Base-by-base conservation (phyloP, 305 asterid genomes). In the Caryopteris hybrid region DNA sequence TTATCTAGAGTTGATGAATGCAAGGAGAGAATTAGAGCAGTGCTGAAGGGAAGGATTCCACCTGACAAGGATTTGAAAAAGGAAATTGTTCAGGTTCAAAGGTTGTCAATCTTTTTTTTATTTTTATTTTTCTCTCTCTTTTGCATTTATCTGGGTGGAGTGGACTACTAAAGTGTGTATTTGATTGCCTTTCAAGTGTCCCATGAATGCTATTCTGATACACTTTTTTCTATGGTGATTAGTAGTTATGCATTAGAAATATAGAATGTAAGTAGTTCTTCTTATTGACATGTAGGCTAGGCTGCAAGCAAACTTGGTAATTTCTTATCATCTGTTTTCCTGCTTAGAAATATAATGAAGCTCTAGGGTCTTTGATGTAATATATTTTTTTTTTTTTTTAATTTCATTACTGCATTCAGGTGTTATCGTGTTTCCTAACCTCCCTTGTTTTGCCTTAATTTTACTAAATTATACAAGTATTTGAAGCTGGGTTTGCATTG, bases 21-120 rank as follows among this genome's bases (percentile, higher is more conserved):
- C 81, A 89, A 83, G 82, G 99, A 87, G 66, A 86, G 80, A 75
- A 76, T 94, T 68, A 83, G 91, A 79, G 92, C 80, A 64, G 88
- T 89, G 72, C 80, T 94, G 80, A 94, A 94, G 83, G 99, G 99
- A 78, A 94, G 96, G 83, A 76, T 88, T 74, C 99, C 99, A 31
- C 83, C 88, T 67, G 96, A 89, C 72, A 94, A 85, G 83, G 97
- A 94, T 79, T 82, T 94, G 84, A 91, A 84, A 76, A 79, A 83
- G 20, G 99, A 94, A 77, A 78, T 94, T 70, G 39, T 77, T 67
- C 84, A 86, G 82, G 96, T 79, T 66, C 96, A 85, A 78, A 91
- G 97, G 97, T 94, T 68, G 66, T 66, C 70, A 53, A 23, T 29
- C 39, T 70, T 53, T 61, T 69, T 50, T n/a, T n/a, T n/a, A n/a